Evolutionary conservation across 306 rosid species (phyloP).

Genomic region (Fragaria nilgerrensis): DNA sequence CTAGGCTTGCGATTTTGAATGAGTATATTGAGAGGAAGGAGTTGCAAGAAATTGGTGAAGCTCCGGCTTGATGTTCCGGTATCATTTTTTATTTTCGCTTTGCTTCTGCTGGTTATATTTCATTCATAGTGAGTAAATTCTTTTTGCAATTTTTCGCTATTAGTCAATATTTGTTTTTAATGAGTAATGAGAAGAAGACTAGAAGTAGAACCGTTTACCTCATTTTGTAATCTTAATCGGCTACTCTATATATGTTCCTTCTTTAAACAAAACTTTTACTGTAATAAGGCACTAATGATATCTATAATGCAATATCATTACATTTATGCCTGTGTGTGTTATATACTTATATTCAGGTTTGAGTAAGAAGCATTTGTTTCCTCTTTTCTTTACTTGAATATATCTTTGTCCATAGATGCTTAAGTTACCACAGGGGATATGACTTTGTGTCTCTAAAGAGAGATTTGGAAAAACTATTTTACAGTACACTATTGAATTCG

Average conservation of each 20-base stretch:
- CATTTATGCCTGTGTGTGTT: background rate
- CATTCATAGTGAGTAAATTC: background rate
- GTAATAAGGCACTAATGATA: background rate
- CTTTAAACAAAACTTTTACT: background rate
- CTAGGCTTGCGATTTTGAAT: slow-evolving; percentile 60
- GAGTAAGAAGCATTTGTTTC: background rate
- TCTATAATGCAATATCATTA: background rate
- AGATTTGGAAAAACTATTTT: background rate
- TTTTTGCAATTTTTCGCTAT: background rate
- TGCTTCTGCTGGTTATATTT: background rate
- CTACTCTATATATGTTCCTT: background rate
- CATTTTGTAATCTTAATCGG: background rate
- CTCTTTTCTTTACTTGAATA: background rate
- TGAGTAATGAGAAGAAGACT: background rate
- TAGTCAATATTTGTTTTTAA: background rate
- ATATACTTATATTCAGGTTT: background rate
- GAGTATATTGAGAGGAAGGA: slow-evolving; percentile 56
- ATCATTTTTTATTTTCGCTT: background rate
- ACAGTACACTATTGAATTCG: background rate
- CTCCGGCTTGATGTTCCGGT: slow-evolving; percentile 33
- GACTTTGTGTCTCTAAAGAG: background rate
- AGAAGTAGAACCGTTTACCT: background rate
- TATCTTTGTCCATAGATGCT: background rate
- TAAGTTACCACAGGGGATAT: background rate
- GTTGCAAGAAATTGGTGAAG: slow-evolving; percentile 32